These are phyloP conservation scores for Boletus tylopilopsis DNA, from an alignment of 768 basidiomycete species.

Conservation along the genomic window DNA sequence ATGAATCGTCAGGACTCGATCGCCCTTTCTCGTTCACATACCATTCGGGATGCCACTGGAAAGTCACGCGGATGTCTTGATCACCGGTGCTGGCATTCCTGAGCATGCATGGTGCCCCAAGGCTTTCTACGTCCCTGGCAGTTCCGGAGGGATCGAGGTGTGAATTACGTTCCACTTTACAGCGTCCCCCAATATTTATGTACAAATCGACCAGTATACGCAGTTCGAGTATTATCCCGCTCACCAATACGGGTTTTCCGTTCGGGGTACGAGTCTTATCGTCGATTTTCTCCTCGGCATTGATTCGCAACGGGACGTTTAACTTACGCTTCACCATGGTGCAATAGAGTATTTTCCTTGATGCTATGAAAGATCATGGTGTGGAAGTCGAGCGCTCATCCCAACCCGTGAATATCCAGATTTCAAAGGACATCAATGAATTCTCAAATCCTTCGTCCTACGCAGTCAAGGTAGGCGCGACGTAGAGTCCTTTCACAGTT, in stretches of 20 bases:
- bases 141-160: slow-evolving; percentile 59
- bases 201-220: slow-evolving; percentile 35
- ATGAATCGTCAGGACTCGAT: too few relatives aligned
- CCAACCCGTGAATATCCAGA: slow-evolving; percentile 28
- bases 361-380: slow-evolving; percentile 33
- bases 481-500: background rate
- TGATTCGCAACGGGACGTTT: background rate
- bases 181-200: background rate
- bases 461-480: slow-evolving; percentile 26
- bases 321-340: slow-evolving; percentile 38
- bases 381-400: slow-evolving; percentile 35
- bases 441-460: slow-evolving; percentile 30
- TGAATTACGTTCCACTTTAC: background rate
- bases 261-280: slow-evolving; percentile 47
- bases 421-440: slow-evolving; percentile 35
- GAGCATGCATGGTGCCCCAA: slow-evolving; percentile 21
- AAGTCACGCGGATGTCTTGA: slow-evolving; percentile 42
- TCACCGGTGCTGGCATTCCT: slow-evolving; percentile 43
- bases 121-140: slow-evolving; percentile 70
- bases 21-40: background rate
- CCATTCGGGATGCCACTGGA: slow-evolving; percentile 17
- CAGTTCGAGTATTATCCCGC: slow-evolving; percentile 55
- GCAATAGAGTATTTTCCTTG: slow-evolving; percentile 40
- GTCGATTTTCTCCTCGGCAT: background rate
- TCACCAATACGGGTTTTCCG: slow-evolving; percentile 56